Base-by-base conservation (phyloP, 202 grass and related monocot species). In the Setaria viridis region DNA sequence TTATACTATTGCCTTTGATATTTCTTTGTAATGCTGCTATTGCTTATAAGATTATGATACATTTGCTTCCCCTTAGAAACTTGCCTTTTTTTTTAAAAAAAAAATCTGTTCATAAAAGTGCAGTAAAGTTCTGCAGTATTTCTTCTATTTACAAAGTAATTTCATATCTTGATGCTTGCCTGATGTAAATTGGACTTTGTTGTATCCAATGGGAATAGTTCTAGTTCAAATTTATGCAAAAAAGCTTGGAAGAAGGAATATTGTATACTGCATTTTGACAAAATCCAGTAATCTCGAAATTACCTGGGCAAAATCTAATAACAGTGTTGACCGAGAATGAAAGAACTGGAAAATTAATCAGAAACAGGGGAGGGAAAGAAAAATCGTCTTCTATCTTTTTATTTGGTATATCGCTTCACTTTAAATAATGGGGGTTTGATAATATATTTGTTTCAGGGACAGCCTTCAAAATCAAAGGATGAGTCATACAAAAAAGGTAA, bases 381-480 rank as follows among this genome's bases (percentile, higher is more conserved):
- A 11, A 14, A 7, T 69, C 9, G 0, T 62, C 12, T 37, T 50
- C 4, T 65, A 41, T 58, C 49, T 58, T 35, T 70, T 77, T 59
- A n/a, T 70, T 58, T 70, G 12, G 6, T 62, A 43, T 46, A 29
- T 46, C 43, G 34, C 5, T 45, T 68, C 43, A 63, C 34, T 80
- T 77, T 32, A 60, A 75, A 62, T 85, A 75, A 51, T 77, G 14
- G 12, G 53, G 21, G 35, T 51, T 74, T 10, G 53, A 37, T 21
- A 55, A 76, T 63, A 76, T 71, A 25, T 79, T 84, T 70, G 53
- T 95, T 89, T 76, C 82, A 99, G 96, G 96, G 93, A 43, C 93
- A 90, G 69, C 74, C 86, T 84, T 91, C 88, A 85, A 99, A 95
- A 78, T 92, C 74, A 66, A 99, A 93, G 77, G 93, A 91, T 34